A percentile compares a stretch with the other conserved stretches of the same genome.
Conservation (phyloP, 768 basidiomycete genomes). For the Kwoniella botswanensis region DNA sequence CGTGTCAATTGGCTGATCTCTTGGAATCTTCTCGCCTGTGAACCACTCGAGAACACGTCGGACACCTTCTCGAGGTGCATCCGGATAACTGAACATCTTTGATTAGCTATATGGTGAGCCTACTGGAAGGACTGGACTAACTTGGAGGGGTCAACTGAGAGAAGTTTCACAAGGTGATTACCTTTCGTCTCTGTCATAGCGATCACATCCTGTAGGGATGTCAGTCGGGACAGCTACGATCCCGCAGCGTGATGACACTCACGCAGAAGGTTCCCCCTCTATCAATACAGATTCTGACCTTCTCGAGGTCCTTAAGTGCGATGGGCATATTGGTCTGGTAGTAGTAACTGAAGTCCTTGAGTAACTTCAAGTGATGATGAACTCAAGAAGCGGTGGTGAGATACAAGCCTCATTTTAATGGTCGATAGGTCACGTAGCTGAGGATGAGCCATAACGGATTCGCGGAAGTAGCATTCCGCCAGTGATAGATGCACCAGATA, state of each 20-base stretch:
- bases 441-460: not conserved
- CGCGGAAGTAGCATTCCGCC: not conserved
- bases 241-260: slow-evolving; percentile 66
- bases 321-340: slow-evolving; percentile 19
- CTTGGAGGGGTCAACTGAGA: slow-evolving; percentile 23
- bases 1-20: slow-evolving; percentile 66
- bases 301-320: slow-evolving; percentile 23
- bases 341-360: not conserved
- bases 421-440: not conserved
- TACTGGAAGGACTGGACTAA: not conserved
- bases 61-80: slow-evolving; percentile 32
- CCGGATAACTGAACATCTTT: slow-evolving; percentile 13
- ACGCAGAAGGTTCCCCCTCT: slow-evolving; percentile 84
- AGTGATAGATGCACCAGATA: not conserved
- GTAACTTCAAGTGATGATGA: not conserved
- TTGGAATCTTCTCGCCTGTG: slow-evolving; percentile 61
- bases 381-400: not conserved
- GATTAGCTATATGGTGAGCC: not conserved
- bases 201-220: slow-evolving; percentile 10
- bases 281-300: slow-evolving; percentile 29
- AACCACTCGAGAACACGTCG: slow-evolving; percentile 34
- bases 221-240: not conserved
- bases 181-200: slow-evolving; percentile 53
- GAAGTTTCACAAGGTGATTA: slow-evolving; percentile 24
- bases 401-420: not conserved